Evolutionary conservation across 148 eudicot genomes (phyloP).

Genomic region (Bassia scoparia): DNA sequence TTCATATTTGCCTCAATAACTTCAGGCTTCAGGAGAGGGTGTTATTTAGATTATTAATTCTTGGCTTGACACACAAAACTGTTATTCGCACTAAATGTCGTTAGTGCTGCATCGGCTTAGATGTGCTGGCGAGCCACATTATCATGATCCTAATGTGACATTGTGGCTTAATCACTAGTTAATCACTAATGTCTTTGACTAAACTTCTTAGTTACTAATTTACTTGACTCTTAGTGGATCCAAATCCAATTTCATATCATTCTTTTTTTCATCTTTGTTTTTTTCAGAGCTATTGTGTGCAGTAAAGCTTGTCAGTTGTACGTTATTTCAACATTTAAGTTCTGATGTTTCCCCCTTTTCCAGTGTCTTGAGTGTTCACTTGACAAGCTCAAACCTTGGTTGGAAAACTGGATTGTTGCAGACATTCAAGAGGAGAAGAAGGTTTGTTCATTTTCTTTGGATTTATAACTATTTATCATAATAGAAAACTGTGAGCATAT

Average conservation of each 20-base stretch:
- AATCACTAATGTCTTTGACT: not conserved
- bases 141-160: not conserved
- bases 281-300: no score
- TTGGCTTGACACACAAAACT: not conserved
- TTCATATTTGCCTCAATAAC: not conserved
- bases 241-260: not conserved
- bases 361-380: constrained; percentile 83
- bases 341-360: constrained; percentile 20
- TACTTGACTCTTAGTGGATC: not conserved
- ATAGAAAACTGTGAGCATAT: not conserved
- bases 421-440: constrained; percentile 94
- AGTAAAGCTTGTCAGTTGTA: not conserved
- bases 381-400: constrained; percentile 94
- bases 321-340: not conserved
- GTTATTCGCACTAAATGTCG: not conserved
- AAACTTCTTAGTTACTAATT: not conserved
- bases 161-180: not conserved
- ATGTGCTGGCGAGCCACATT: not conserved
- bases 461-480: not conserved
- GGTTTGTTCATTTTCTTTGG: constrained; percentile 34
- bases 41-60: not conserved
- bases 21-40: not conserved
- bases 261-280: not conserved
- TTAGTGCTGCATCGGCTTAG: not conserved
- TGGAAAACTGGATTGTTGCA: constrained; percentile 74